Evolutionary conservation across 176 grass and related monocot genomes (phyloP).

Genomic region (Musa beccarii): DNA sequence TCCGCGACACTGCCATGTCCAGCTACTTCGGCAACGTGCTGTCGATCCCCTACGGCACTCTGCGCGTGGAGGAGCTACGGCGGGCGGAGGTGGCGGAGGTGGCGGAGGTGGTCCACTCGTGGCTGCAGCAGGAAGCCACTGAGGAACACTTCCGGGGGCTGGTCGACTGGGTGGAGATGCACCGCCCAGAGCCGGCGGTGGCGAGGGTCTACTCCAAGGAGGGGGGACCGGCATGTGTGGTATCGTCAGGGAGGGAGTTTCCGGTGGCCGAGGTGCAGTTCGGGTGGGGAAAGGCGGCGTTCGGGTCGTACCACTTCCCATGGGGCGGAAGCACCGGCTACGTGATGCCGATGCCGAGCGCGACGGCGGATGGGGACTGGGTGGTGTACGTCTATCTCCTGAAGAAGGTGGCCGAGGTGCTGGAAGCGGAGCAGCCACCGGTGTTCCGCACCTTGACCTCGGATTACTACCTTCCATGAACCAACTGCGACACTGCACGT

Average conservation of each 20-base stretch:
- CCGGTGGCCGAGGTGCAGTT: constrained; percentile 38
- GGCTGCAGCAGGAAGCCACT: constrained; percentile 33
- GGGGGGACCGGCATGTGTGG: constrained; percentile 22
- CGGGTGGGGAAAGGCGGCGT: constrained; percentile 38
- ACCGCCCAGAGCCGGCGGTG: constrained; percentile 28
- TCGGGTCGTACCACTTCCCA: constrained; percentile 65
- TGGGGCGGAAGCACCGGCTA: constrained; percentile 36
- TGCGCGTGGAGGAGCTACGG: constrained; percentile 5
- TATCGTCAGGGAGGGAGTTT: constrained; percentile 50
- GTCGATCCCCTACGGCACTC: constrained; percentile 42
- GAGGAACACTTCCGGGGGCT: constrained; percentile 45
- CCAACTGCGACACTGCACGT: neutral
- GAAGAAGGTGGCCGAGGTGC: constrained; percentile 27
- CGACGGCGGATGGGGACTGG: constrained; percentile 34
- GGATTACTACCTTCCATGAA: constrained; percentile 29
- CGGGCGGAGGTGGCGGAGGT: constrained; percentile 32
- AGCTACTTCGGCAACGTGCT: constrained; percentile 70
- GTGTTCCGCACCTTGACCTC: constrained; percentile 31
- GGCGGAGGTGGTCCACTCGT: constrained; percentile 42
- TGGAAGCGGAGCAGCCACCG: constrained; percentile 44
- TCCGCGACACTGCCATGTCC: constrained; percentile 27
- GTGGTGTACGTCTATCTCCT: constrained; percentile 50
- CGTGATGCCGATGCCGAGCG: constrained; percentile 72
- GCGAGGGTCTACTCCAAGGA: constrained; percentile 34
- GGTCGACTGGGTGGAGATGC: constrained; percentile 47